Conservation (phyloP, 352 stramenopile species). For the Globisporangium yorkense region DNA sequence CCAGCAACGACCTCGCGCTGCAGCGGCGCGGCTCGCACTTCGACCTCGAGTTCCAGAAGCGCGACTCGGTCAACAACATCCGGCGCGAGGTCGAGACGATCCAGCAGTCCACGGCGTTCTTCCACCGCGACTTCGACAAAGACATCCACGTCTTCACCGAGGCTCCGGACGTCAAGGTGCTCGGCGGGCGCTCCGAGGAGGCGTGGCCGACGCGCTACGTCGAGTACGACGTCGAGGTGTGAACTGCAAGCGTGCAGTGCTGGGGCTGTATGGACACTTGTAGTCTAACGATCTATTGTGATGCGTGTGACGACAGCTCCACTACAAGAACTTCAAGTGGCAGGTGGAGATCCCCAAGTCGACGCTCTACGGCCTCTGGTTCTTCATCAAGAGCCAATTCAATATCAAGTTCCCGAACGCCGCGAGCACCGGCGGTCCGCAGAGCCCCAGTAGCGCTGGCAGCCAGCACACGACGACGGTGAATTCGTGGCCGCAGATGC, state of each 20-base stretch:
- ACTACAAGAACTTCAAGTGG: constrained; percentile 78
- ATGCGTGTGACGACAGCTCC: constrained; percentile 18
- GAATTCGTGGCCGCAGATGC: constrained; percentile 61
- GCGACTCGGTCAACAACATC: constrained; percentile 36
- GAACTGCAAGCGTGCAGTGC: too few species aligned
- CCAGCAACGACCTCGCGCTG: constrained; percentile 8
- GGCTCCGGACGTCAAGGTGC: constrained; percentile 46
- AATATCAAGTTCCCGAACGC: constrained; percentile 38
- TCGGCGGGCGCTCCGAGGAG: constrained; percentile 63
- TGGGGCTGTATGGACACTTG: background rate
- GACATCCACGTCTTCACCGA: constrained; percentile 79
- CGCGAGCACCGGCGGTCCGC: constrained; percentile 4
- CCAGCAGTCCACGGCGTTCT: constrained; percentile 38
- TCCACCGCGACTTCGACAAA: constrained; percentile 48
- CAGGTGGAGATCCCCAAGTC: constrained; percentile 84
- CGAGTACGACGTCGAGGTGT: constrained; percentile 82
- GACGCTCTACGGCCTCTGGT: constrained; percentile 77
- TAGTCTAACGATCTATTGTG: background rate
- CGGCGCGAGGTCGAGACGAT: constrained; percentile 22
- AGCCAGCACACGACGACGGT: constrained; percentile 9
- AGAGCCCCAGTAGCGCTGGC: constrained; percentile 6
- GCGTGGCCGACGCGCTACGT: constrained; percentile 78
- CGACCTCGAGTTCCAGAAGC: constrained; percentile 38
- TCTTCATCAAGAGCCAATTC: constrained; percentile 81
- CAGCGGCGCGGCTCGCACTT: constrained; percentile 18